Evolutionary conservation across 352 stramenopile species (phyloP).

Genomic region (Phytophthora multivora): DNA sequence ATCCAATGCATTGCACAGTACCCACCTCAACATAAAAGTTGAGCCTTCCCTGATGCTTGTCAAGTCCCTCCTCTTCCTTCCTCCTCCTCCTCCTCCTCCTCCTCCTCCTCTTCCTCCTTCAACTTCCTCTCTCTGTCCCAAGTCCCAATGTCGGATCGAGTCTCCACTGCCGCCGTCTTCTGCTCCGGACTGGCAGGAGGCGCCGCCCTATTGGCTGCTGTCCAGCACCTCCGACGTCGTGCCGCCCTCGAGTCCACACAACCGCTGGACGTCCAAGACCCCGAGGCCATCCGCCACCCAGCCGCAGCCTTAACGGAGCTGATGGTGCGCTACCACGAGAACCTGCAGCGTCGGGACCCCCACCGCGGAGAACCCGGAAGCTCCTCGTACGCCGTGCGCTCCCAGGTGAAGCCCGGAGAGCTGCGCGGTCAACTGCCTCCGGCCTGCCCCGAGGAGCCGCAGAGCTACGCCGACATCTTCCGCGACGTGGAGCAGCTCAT

Average conservation of each 20-base stretch:
- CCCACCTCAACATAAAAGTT: not conserved
- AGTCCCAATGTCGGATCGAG: not conserved
- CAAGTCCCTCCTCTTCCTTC: not conserved
- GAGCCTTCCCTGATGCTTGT: constrained; percentile 3
- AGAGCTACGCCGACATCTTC: constrained; percentile 71
- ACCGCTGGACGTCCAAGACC: constrained; percentile 45
- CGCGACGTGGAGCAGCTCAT: constrained; percentile 61
- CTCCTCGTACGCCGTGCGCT: constrained; percentile 43
- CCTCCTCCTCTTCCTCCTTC: constrained; percentile 13
- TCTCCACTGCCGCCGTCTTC: constrained; percentile 41
- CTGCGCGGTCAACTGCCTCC: constrained; percentile 45
- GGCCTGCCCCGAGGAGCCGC: constrained; percentile 49
- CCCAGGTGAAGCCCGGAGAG: constrained; percentile 49
- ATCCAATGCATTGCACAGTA: no score
- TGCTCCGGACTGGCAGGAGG: constrained; percentile 44
- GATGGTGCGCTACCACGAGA: constrained; percentile 66
- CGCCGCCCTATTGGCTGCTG: constrained; percentile 44
- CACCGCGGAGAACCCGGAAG: constrained; percentile 36
- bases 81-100: not conserved
- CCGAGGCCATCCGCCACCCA: constrained; percentile 46
- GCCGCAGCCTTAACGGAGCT: constrained; percentile 55
- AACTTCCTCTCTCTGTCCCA: not conserved
- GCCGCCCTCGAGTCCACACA: constrained; percentile 40
- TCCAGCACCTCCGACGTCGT: constrained; percentile 40
- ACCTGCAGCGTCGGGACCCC: constrained; percentile 45